Base-by-base conservation (phyloP, 805 yeast genomes). In the Yamadazyma tumulicola region DNA sequence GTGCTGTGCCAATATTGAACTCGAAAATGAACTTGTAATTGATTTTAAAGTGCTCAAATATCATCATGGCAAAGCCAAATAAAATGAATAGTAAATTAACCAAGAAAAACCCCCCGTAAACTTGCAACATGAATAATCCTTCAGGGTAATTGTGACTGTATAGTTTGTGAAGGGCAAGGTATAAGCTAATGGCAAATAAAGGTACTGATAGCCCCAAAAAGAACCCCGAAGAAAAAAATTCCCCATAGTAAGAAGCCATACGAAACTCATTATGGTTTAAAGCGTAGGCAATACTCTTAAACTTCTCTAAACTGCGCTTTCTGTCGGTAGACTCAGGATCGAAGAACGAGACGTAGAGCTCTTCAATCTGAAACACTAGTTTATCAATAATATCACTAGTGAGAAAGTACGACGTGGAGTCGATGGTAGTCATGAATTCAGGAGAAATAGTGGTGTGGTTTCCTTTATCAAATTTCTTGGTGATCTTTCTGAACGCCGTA, bases 11-110 rank as follows among this genome's bases (percentile, higher is more conserved):
- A 28, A 80, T 74, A 51, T 85, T 79, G 47, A 88, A 81, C 59
- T 93, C 97, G 55, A 93, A 88, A 38, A 93, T 88, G 52, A 93
- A 89, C 50, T 82, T 82, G 57, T 93, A 93, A 57, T 91, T 93
- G 48, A 93, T 81, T 49, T 85, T 84, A 58, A 64, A 81, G 29
- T 61, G 55, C 17, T 79, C 71, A 91, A 95, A 93, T 3, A 81
- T 76, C 36, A 67, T 59, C 51, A 94, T 78, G 52, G 85, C 79
- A 28, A 84, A 38, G 10, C 81, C 79, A 52, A 89, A 80, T 2
- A 86, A 60, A 16, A 80, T 46, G 5, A 78, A 61, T 50, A 82
- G 72, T n/a, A 89, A 44, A 20, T 72, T 64, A 4, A 81, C 55
- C 39, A 88, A 49, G 46, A 87, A 74, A 56, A 87, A 88, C 1